These are phyloP conservation scores for Dioscorea dumetorum DNA, from an alignment of 106 monocot genomes.

Conservation along the genomic window DNA sequence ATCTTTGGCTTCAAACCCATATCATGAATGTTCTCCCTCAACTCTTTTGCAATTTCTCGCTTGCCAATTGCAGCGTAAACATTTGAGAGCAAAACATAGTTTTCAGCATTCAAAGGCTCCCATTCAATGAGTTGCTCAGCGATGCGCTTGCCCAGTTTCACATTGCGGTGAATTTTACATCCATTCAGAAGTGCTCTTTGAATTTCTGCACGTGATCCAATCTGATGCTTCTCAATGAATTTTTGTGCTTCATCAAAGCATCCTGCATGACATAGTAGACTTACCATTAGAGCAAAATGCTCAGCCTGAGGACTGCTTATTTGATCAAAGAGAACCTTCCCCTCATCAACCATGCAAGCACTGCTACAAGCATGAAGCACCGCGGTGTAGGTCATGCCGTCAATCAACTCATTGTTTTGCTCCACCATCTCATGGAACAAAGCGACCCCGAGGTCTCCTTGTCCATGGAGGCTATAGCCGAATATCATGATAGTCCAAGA, in stretches of 20 bases:
- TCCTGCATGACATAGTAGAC: slow-evolving; percentile 31
- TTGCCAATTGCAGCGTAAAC: slow-evolving; percentile 24
- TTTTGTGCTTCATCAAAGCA: slow-evolving; percentile 22
- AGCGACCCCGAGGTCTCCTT: slow-evolving; percentile 33
- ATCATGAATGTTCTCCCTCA: slow-evolving; percentile 37
- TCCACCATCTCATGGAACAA: slow-evolving; percentile 36
- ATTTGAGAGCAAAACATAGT: slow-evolving; percentile 44
- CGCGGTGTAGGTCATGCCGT: slow-evolving; percentile 17
- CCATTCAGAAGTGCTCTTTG: slow-evolving; percentile 40
- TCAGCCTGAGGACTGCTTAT: slow-evolving; percentile 15
- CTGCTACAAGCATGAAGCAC: slow-evolving; percentile 40
- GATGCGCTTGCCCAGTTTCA: slow-evolving; percentile 33
- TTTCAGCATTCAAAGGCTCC: slow-evolving; percentile 56
- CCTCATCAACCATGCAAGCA: slow-evolving; percentile 33
- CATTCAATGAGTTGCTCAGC: slow-evolving; percentile 35
- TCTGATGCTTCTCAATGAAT: slow-evolving; percentile 18
- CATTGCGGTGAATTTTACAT: slow-evolving; percentile 40
- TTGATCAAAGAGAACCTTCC: slow-evolving; percentile 17
- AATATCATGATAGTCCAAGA: slow-evolving; percentile 54
- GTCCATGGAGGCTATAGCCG: slow-evolving; percentile 47
- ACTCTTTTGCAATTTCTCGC: slow-evolving; percentile 14
- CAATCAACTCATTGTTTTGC: background rate
- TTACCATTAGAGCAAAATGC: slow-evolving; percentile 29
- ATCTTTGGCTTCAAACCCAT: slow-evolving; percentile 51
- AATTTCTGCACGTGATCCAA: slow-evolving; percentile 4